phyloP scores from a whole-genome alignment of 208 protist genomes.

The Trypanosoma theileri region DNA sequence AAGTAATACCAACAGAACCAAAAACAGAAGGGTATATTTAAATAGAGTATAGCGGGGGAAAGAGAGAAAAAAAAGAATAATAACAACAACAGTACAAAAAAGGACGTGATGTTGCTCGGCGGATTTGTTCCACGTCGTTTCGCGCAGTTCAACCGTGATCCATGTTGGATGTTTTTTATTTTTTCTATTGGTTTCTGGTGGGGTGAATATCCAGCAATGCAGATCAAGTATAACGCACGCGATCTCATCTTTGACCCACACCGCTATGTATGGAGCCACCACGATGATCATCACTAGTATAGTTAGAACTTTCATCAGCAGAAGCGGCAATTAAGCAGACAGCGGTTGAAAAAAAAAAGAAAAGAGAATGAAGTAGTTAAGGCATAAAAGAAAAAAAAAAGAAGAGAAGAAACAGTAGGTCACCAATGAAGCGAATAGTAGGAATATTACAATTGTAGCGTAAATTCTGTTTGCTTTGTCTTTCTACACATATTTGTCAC shows the following conservation, averaged over 20 bases:
- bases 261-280: conserved; percentile 85
- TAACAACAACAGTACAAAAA: no score
- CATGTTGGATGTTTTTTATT: conserved; percentile 83
- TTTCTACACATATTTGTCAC: no score
- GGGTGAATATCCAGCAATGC: conserved; percentile 83
- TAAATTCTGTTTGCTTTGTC: no score
- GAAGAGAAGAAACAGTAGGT: neutral
- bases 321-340: neutral
- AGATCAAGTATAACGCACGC: conserved; percentile 86
- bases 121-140: conserved; percentile 86
- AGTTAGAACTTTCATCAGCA: no score
- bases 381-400: conserved; percentile 7
- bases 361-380: neutral
- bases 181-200: conserved; percentile 76
- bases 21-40: no score
- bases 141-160: conserved; percentile 82
- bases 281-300: conserved; percentile 80
- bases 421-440: conserved; percentile 1
- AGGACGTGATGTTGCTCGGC: conserved; percentile 68
- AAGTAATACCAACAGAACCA: no score
- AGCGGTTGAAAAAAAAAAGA: neutral
- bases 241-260: conserved; percentile 80
- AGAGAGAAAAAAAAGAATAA: no score
- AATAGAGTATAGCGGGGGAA: no score
- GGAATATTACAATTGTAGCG: no score